A percentile compares a stretch with the other conserved stretches of the same genome.
These are phyloP conservation scores for Halophytophthora batemanensis DNA, from an alignment of 352 stramenopile genomes.

Conservation along the genomic window DNA sequence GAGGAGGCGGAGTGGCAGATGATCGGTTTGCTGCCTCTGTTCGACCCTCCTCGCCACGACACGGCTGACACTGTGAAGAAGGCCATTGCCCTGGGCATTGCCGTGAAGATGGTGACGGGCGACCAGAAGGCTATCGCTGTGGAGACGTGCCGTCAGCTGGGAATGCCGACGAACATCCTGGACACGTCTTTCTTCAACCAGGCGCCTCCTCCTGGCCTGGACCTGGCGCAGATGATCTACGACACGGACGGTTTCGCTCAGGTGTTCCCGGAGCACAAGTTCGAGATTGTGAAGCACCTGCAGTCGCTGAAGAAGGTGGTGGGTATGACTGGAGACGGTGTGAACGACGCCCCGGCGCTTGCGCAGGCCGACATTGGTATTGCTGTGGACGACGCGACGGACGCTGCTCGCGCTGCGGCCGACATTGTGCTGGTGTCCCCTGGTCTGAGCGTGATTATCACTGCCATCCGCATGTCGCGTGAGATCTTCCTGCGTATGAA, in stretches of 20 bases:
- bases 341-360: slow-evolving; percentile 98
- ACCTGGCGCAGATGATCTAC: slow-evolving; percentile 79
- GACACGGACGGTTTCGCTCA: slow-evolving; percentile 95
- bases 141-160: slow-evolving; percentile 89
- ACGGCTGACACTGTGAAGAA: slow-evolving; percentile 91
- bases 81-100: slow-evolving; percentile 88
- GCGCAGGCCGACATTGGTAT: slow-evolving; percentile 96
- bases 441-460: slow-evolving; percentile 87
- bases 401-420: slow-evolving; percentile 85
- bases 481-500: slow-evolving; percentile 92
- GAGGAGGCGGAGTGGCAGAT: slow-evolving; percentile 90
- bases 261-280: slow-evolving; percentile 93
- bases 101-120: slow-evolving; percentile 96
- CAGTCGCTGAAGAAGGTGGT: slow-evolving; percentile 86
- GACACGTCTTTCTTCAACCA: slow-evolving; percentile 81
- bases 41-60: slow-evolving; percentile 93
- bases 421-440: slow-evolving; percentile 89
- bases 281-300: slow-evolving; percentile 93
- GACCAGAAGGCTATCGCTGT: slow-evolving; percentile 92
- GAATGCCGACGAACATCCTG: slow-evolving; percentile 86
- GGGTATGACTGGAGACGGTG: slow-evolving; percentile 99
- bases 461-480: slow-evolving; percentile 82
- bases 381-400: slow-evolving; percentile 94
- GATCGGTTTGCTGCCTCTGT: slow-evolving; percentile 90
- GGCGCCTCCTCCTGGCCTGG: slow-evolving; percentile 50